phyloP scores from a whole-genome alignment of 1,284 basidiomycete genomes.

The Microstroma glucosiphilum region DNA sequence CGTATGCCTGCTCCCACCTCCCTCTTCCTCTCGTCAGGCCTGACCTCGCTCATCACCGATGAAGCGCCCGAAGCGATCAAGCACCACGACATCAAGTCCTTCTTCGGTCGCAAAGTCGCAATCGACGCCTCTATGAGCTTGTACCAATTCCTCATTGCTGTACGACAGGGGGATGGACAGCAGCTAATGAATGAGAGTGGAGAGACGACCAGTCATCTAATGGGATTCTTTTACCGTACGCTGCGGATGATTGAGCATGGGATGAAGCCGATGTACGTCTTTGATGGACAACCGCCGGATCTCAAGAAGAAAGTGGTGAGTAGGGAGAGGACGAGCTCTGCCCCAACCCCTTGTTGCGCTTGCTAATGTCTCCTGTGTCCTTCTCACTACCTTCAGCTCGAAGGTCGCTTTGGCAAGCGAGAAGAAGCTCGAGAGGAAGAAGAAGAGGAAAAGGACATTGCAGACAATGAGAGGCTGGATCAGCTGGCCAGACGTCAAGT shows the following conservation, averaged over 20 bases:
- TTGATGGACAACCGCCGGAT: conserved; percentile 96
- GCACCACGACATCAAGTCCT: conserved; percentile 89
- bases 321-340: neutral
- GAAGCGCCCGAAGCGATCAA: conserved; percentile 79
- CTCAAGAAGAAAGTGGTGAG: conserved; percentile 86
- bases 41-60: conserved; percentile 76
- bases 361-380: neutral
- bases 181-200: conserved; percentile 92
- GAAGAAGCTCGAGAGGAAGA: conserved; percentile 90
- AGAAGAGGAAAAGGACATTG: conserved; percentile 92
- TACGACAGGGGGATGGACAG: conserved; percentile 91
- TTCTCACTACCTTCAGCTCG: conserved; percentile 58
- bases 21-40: conserved; percentile 55
- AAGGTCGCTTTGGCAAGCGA: conserved; percentile 81
- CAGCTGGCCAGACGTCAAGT: conserved; percentile 84
- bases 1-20: conserved; percentile 39
- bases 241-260: conserved; percentile 93
- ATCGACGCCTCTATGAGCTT: conserved; percentile 65
- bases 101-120: conserved; percentile 92
- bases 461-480: conserved; percentile 79
- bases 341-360: conserved; percentile 7
- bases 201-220: conserved; percentile 81
- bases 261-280: conserved; percentile 95
- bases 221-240: conserved; percentile 90
- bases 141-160: conserved; percentile 91